Conservation (phyloP, 2,329 filamentous ascomycete species). For the Phoma sp. region DNA sequence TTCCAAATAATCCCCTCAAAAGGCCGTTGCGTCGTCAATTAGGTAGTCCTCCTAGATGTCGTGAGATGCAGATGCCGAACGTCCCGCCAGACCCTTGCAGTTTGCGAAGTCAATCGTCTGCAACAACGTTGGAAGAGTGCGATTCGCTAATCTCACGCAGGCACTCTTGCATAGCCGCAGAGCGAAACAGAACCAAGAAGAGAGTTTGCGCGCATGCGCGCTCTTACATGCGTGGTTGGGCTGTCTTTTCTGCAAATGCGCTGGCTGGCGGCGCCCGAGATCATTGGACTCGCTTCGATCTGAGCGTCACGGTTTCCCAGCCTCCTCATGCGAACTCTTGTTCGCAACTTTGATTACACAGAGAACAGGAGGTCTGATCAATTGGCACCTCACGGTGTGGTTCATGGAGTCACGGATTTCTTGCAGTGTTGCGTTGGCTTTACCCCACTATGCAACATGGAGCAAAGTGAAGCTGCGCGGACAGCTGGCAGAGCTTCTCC, state of each 20-base stretch:
- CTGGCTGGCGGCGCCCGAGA: slow-evolving; percentile 31
- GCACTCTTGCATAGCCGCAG: slow-evolving; percentile 15
- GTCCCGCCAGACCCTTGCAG: slow-evolving; percentile 8
- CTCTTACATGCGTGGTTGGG: slow-evolving; percentile 38
- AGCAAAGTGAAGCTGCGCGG: slow-evolving; percentile 16
- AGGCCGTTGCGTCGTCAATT: slow-evolving; percentile 12
- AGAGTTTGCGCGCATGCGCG: slow-evolving; percentile 24
- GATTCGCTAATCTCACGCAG: slow-evolving; percentile 14
- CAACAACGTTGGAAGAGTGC: slow-evolving; percentile 10
- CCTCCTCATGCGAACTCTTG: slow-evolving; percentile 18
- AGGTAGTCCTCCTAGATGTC: neutral
- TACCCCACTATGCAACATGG: slow-evolving; percentile 13
- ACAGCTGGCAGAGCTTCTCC: slow-evolving; percentile 20
- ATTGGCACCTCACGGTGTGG: neutral
- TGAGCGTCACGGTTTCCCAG: slow-evolving; percentile 18
- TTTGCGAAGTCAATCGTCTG: slow-evolving; percentile 1
- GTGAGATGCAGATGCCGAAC: slow-evolving; percentile 4
- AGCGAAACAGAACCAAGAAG: slow-evolving; percentile 17
- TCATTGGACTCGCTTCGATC: slow-evolving; percentile 30
- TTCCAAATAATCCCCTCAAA: neutral
- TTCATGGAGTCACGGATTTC: slow-evolving; percentile 1
- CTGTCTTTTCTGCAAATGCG: slow-evolving; percentile 28
- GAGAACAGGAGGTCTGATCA: slow-evolving; percentile 14
- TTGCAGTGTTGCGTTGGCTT: slow-evolving; percentile 16
- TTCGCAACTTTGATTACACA: slow-evolving; percentile 8